Evolutionary conservation across 1,284 basidiomycete species (phyloP).

Genomic region (Tilletia walkeri): DNA sequence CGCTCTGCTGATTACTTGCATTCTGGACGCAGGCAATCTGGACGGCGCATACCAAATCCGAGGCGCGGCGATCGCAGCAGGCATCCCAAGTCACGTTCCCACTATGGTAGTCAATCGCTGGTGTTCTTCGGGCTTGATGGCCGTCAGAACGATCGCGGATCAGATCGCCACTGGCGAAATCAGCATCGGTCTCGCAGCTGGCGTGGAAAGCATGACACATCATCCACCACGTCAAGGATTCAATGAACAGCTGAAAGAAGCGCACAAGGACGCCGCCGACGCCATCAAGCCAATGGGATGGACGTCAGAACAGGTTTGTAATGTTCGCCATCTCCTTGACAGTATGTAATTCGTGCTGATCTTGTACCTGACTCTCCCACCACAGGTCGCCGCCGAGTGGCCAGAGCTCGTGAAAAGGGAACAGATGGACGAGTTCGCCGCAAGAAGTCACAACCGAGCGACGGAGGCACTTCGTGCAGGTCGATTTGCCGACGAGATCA

Average conservation of each 20-base stretch:
- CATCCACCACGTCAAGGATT: conserved; percentile 53
- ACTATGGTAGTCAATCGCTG: conserved; percentile 56
- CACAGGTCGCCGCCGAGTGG: conserved; percentile 29
- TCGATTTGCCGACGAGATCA: conserved; percentile 45
- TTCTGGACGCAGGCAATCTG: not conserved
- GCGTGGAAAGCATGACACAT: conserved; percentile 53
- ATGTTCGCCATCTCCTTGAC: not conserved
- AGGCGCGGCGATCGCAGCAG: conserved; percentile 9
- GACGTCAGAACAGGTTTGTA: conserved; percentile 44
- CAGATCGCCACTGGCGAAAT: conserved; percentile 53
- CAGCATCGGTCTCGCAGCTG: conserved; percentile 48
- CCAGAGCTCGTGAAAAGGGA: conserved; percentile 41
- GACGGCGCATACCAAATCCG: conserved; percentile 16
- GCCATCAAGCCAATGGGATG: conserved; percentile 55
- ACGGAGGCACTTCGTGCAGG: conserved; percentile 44
- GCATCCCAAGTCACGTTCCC: conserved; percentile 21
- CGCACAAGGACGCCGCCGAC: conserved; percentile 47
- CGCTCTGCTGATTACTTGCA: not conserved
- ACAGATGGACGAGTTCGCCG: conserved; percentile 47
- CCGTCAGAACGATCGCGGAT: conserved; percentile 56
- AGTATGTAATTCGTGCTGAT: not conserved
- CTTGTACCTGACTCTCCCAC: not conserved
- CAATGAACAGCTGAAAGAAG: conserved; percentile 47
- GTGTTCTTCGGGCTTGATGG: conserved; percentile 55
- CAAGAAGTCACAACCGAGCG: conserved; percentile 42